phyloP scores from a whole-genome alignment of 106 monocot species.

The Dactylorhiza incarnata region DNA sequence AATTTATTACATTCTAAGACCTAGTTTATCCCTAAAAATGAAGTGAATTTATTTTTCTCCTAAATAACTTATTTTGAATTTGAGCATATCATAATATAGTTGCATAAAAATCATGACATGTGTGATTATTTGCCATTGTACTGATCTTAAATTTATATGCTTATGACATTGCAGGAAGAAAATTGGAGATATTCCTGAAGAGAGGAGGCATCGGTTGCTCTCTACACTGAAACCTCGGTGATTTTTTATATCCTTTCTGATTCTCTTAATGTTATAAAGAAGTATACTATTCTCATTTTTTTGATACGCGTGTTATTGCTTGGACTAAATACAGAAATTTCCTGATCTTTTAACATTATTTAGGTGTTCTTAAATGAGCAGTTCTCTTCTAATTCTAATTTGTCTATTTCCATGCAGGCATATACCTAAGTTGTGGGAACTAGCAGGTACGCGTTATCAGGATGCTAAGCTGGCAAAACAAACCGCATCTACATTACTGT shows the following conservation, averaged over 20 bases:
- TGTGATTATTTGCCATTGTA: neutral
- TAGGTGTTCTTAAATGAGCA: slow-evolving; percentile 1
- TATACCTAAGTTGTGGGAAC: slow-evolving; percentile 53
- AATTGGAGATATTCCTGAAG: slow-evolving; percentile 81
- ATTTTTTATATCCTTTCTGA: slow-evolving; percentile 1
- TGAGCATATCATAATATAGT: too few species aligned
- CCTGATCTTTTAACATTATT: neutral
- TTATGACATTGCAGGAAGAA: slow-evolving; percentile 54
- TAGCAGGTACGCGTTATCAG: slow-evolving; percentile 50
- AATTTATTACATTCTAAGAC: too few species aligned
- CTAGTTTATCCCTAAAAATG: too few species aligned
- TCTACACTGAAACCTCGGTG: slow-evolving; percentile 43
- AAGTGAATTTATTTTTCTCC: too few species aligned
- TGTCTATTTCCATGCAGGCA: slow-evolving; percentile 28
- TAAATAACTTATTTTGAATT: too few species aligned
- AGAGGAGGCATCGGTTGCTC: slow-evolving; percentile 57
- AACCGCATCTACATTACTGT: slow-evolving; percentile 45
- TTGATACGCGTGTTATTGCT: neutral
- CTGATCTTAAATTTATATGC: neutral
- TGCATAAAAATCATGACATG: too few species aligned
- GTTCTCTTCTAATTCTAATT: neutral
- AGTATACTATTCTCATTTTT: neutral
- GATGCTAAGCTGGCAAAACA: slow-evolving; percentile 55
- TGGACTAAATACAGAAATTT: neutral
- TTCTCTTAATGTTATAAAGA: neutral